phyloP scores from a whole-genome alignment of 805 yeast species.

The Candida anglica region DNA sequence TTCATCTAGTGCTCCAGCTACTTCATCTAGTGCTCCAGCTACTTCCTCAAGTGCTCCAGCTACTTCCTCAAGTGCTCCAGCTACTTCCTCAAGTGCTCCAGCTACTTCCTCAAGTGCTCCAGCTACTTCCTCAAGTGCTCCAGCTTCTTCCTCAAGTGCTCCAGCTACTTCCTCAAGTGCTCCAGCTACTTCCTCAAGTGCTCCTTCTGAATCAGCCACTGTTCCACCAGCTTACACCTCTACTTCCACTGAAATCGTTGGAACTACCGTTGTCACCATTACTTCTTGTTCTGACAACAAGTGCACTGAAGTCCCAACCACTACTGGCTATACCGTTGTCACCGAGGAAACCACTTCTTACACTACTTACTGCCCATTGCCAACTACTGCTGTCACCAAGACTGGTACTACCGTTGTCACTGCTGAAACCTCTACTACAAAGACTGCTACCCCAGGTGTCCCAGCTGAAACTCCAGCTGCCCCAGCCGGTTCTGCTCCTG shows the following conservation, averaged over 20 bases:
- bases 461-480: background rate
- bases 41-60: slow-evolving; percentile 3
- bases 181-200: background rate
- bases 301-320: slow-evolving; percentile 22
- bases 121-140: background rate
- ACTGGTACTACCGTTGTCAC: slow-evolving; percentile 1
- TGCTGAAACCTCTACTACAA: background rate
- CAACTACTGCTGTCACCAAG: slow-evolving; percentile 1
- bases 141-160: background rate
- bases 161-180: background rate
- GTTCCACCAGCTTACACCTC: slow-evolving; percentile 13
- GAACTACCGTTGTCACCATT: slow-evolving; percentile 18
- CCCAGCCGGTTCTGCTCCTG: background rate
- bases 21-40: slow-evolving; percentile 1
- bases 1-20: background rate
- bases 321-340: slow-evolving; percentile 20
- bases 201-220: background rate
- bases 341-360: slow-evolving; percentile 28
- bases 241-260: slow-evolving; percentile 14
- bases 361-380: slow-evolving; percentile 34
- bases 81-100: slow-evolving; percentile 1
- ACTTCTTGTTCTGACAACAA: slow-evolving; percentile 24
- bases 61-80: slow-evolving; percentile 5
- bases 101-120: background rate
- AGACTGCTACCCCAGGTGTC: background rate